These are phyloP conservation scores for Beauveria sp. DNA, from an alignment of 2,329 filamentous ascomycete species.

Conservation along the genomic window DNA sequence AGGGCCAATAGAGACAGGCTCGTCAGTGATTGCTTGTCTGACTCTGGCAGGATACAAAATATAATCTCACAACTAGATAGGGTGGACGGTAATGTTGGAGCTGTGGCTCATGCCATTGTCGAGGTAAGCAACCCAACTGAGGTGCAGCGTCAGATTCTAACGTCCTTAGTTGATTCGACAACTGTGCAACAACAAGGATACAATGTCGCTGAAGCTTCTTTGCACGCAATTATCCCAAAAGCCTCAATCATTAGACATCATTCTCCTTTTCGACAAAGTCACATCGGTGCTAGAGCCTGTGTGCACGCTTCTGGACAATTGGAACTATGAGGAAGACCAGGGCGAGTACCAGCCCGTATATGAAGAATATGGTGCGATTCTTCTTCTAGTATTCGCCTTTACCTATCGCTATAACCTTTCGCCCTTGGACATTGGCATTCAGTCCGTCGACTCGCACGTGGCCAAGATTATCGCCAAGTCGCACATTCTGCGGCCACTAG, in stretches of 20 bases:
- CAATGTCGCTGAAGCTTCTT: conserved; percentile 68
- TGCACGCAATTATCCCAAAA: conserved; percentile 68
- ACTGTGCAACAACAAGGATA: conserved; percentile 66
- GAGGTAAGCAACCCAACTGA: conserved; percentile 42
- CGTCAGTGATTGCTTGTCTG: conserved; percentile 67
- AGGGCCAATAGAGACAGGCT: conserved; percentile 73
- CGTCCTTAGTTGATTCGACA: conserved; percentile 53
- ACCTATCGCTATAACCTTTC: conserved; percentile 67
- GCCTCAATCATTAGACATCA: conserved; percentile 63
- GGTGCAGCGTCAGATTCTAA: neutral
- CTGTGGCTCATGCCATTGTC: conserved; percentile 69
- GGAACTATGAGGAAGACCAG: conserved; percentile 77
- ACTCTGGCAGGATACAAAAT: conserved; percentile 66
- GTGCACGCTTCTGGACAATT: conserved; percentile 68
- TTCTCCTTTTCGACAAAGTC: conserved; percentile 68
- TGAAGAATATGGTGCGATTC: conserved; percentile 73
- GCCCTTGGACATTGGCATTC: conserved; percentile 54
- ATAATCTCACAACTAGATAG: conserved; percentile 77
- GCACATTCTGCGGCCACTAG: conserved; percentile 46
- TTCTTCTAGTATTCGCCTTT: conserved; percentile 66
- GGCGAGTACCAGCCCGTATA: conserved; percentile 79
- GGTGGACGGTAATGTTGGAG: conserved; percentile 86
- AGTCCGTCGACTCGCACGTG: conserved; percentile 56
- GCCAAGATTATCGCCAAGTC: conserved; percentile 56
- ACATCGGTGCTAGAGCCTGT: conserved; percentile 63